Conservation (phyloP, 148 eudicot species). For the Nepenthes gracilis region DNA sequence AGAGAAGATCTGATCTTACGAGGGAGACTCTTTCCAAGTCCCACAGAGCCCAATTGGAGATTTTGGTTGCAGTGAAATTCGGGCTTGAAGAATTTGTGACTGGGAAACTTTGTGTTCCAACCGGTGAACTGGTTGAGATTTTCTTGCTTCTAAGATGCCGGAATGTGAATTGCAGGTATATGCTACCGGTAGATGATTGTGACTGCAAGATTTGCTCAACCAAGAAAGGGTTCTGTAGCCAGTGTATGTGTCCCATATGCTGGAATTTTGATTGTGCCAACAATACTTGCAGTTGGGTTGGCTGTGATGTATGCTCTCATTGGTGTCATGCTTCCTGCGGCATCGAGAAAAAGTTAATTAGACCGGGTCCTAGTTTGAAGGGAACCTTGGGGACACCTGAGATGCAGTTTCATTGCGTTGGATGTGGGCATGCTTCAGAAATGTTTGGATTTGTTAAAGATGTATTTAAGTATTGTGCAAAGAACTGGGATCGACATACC, state of each 20-base stretch:
- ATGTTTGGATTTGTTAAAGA: conserved; percentile 89
- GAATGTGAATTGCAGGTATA: conserved; percentile 56
- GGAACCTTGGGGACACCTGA: conserved; percentile 47
- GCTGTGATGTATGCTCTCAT: conserved; percentile 79
- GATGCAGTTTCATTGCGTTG: conserved; percentile 75
- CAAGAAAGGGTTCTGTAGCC: conserved; percentile 74
- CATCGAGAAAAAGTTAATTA: conserved; percentile 49
- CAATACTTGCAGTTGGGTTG: conserved; percentile 90
- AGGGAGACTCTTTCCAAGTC: conserved; percentile 49
- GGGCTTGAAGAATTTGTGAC: conserved; percentile 50
- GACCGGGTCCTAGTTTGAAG: conserved; percentile 49
- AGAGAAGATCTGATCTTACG: conserved; percentile 45
- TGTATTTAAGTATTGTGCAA: conserved; percentile 55
- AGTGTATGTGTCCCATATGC: conserved; percentile 82
- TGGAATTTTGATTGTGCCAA: conserved; percentile 64
- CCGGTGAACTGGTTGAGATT: conserved; percentile 47
- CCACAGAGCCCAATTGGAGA: conserved; percentile 43
- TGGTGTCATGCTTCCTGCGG: conserved; percentile 87
- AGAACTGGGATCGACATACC: conserved; percentile 52
- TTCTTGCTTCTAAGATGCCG: conserved; percentile 58
- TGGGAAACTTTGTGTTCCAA: conserved; percentile 21
- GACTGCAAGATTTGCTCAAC: conserved; percentile 83
- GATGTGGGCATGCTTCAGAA: conserved; percentile 78
- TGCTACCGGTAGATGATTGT: conserved; percentile 78
- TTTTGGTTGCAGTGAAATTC: conserved; percentile 56